phyloP scores from a whole-genome alignment of 2,329 filamentous ascomycete species.

The Hypoxylon sp. region DNA sequence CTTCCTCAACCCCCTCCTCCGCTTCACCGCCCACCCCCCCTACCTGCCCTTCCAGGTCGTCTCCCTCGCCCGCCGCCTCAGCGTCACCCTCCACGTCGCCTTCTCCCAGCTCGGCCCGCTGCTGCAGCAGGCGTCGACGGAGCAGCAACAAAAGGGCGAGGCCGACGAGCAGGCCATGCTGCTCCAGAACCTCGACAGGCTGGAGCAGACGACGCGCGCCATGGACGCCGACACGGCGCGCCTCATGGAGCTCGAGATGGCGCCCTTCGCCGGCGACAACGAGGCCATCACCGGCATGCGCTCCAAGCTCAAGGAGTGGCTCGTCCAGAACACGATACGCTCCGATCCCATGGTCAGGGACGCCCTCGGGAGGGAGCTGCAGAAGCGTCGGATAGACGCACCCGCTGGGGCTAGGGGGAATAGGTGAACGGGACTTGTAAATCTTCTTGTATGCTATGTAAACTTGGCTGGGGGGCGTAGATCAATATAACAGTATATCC shows the following conservation, averaged over 20 bases:
- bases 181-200: constrained; percentile 69
- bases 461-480: too few relatives aligned
- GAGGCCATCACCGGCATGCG: constrained; percentile 69
- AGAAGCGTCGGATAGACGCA: constrained; percentile 67
- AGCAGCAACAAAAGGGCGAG: constrained; percentile 39
- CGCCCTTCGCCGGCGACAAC: constrained; percentile 79
- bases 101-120: constrained; percentile 81
- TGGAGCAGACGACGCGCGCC: constrained; percentile 66
- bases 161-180: constrained; percentile 60
- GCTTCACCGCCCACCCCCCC: constrained; percentile 58
- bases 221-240: constrained; percentile 74
- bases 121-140: constrained; percentile 53
- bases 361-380: constrained; percentile 74
- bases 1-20: constrained; percentile 56
- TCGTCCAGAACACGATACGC: constrained; percentile 85
- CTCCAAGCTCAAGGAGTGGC: constrained; percentile 80
- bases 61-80: constrained; percentile 75
- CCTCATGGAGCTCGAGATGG: constrained; percentile 79
- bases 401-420: constrained; percentile 67
- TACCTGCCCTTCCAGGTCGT: constrained; percentile 89
- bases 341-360: constrained; percentile 83
- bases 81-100: constrained; percentile 82
- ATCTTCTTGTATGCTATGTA: too few relatives aligned
- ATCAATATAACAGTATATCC: too few relatives aligned
- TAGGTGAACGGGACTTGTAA: constrained; percentile 44